Base-by-base conservation (phyloP, 192 early-diverging fungal species). In the Coemansia sp. region DNA sequence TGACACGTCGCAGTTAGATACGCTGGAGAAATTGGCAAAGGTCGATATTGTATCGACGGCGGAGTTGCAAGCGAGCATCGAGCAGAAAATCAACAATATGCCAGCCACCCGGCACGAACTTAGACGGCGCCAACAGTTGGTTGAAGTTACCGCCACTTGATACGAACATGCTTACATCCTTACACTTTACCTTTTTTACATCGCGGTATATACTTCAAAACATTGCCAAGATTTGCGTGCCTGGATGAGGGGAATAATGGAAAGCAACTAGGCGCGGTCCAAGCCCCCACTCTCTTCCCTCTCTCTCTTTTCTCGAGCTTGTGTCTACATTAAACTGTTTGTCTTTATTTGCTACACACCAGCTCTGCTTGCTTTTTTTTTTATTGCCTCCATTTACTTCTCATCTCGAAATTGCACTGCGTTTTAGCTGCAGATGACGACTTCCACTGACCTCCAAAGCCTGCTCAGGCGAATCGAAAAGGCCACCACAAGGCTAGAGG, bases 381-480 rank as follows among this genome's bases (percentile, higher is more conserved):
- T 42, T 37, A n/a, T 66, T 45, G 65, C 5, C 37, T 15, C 29
- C 51, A 62, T 19, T 44, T 21, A 34, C 8, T 38, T 68, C 31
- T 60, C 62, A 63, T 36, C 31, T 76, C 57, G 39, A 48, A 15
- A 62, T 42, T 63, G 27, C 21, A 60, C 32, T 5, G 10, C 17
- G 31, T 29, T 8, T 7, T 19, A 32, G 25, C 58, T 14, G 14
- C 65, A 74, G 80, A 82, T 82, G 80, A 68, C 80, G 17, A 71
- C 39, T 58, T 61, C 81, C 36, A 78, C 25, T 48, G 77, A 84
- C 81, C 64, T 85, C 21, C 67, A 73, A 11, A 85, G 85, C 44
- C 89, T 99, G 51, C 83, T 98, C 63, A 94, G 90, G 85, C 89
- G 97, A 32, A 85, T 99, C 36, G 97, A 99, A 82, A 86, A 90